These are phyloP conservation scores for Capsicum rhomboideum DNA, from an alignment of 257 asterid species.

Conservation along the genomic window DNA sequence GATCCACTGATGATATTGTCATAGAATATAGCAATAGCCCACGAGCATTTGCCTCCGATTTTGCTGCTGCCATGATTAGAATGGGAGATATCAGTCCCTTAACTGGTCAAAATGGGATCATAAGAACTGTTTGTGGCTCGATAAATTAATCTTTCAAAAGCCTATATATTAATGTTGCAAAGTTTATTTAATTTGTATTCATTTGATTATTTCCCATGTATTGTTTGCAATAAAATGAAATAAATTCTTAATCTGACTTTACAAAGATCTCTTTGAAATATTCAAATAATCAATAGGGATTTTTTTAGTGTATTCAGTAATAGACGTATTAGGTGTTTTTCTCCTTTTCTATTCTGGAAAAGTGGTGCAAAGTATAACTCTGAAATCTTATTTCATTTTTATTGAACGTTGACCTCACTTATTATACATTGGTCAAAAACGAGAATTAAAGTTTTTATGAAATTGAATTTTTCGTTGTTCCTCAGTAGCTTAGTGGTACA, in stretches of 20 bases:
- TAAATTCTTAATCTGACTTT: not conserved
- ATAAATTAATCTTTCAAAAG: conserved; percentile 1
- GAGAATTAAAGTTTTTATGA: too few species aligned
- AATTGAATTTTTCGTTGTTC: too few species aligned
- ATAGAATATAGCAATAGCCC: not conserved
- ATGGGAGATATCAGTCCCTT: conserved; percentile 33
- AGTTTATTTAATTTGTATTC: not conserved
- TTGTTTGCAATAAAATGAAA: not conserved
- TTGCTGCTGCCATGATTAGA: conserved; percentile 33
- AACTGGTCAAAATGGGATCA: not conserved
- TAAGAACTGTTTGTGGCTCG: conserved; percentile 15
- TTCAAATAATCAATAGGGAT: too few species aligned
- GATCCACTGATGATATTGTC: not conserved
- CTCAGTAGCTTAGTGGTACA: too few species aligned
- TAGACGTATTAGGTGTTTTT: too few species aligned
- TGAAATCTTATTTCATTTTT: too few species aligned
- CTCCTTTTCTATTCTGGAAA: too few species aligned
- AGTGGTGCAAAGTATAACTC: too few species aligned
- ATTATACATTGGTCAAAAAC: too few species aligned
- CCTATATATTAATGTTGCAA: not conserved
- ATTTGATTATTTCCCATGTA: not conserved
- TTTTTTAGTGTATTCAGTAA: too few species aligned
- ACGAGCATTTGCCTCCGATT: conserved; percentile 18
- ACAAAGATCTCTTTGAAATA: too few species aligned
- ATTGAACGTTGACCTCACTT: too few species aligned